Percentiles rank a stretch among this genome's conserved stretches.
These are phyloP conservation scores for Marasmius tenuissimus DNA, from an alignment of 1,284 basidiomycete genomes.

Conservation along the genomic window DNA sequence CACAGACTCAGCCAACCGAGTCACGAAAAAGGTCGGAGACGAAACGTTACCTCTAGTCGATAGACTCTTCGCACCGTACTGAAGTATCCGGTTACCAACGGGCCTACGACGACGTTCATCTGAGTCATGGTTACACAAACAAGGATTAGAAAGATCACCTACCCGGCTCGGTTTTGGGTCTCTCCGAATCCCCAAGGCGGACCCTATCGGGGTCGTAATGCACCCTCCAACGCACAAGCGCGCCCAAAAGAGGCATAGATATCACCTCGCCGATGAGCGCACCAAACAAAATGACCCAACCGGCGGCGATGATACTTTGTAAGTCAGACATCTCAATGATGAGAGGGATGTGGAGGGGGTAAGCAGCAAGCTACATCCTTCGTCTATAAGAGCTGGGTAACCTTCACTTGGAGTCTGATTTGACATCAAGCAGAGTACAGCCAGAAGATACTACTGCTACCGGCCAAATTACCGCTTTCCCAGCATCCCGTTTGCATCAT, in stretches of 20 bases:
- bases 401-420: too few relatives aligned
- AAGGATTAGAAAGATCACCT: not conserved
- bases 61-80: not conserved
- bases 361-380: too few relatives aligned
- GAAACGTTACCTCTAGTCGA: not conserved
- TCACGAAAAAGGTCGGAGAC: not conserved
- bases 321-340: too few relatives aligned
- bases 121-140: not conserved
- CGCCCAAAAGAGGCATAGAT: not conserved
- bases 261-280: not conserved
- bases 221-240: not conserved
- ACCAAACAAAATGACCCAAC: not conserved
- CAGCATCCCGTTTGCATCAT: too few relatives aligned
- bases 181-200: not conserved
- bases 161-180: not conserved
- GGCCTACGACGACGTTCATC: not conserved
- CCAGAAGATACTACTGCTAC: too few relatives aligned
- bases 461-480: too few relatives aligned
- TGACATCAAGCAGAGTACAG: too few relatives aligned
- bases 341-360: too few relatives aligned
- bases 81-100: not conserved
- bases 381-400: too few relatives aligned
- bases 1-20: not conserved
- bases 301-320: too few relatives aligned
- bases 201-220: not conserved